Evolutionary conservation across 306 rosid genomes (phyloP), one percentile per base, ranked within the genome.

Genomic region (Cucurbita pepo): DNA sequence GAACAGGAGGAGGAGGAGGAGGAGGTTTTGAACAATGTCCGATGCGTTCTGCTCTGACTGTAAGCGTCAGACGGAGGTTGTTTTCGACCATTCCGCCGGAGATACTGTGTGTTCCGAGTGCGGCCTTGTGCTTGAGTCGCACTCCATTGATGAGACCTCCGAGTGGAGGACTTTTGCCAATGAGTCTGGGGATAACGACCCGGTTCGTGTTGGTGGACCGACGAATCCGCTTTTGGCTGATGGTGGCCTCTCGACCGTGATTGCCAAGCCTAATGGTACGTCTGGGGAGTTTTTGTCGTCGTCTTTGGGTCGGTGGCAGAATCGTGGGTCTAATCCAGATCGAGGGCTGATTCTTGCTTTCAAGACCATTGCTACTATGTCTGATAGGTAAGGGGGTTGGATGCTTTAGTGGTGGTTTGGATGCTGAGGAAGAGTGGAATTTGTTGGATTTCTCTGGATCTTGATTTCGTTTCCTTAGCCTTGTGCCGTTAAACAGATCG

Each of bases 231-330:
- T 94, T 4, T 79, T 94, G 18, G 82, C 89, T 36, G 97, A 87
- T 65, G 95, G 97, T 4, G 98, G 97, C 1, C 81, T 94, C n/a
- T 89, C 97, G 43, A 94, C 96, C 48, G 96, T 90, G 69, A 90
- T 94, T 48, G 96, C 96, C 13, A 90, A 87, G 77, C 95, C 96
- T 58, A 90, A 90, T 69, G 97, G 96, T 5, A 83, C 89, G n/a
- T 37, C 85, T 47, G 95, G 91, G 22, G 97, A 94, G 58, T 94
- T 90, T 34, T 79, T 90, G 5, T 90, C 98, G 0, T 87, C 96
- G 11, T 94, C 98, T 6, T 85, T 94, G 10, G 94, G 98, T 5
- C 86, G 96, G 65, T 94, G 98, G 98, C 98, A 94, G 95, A 94
- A 90, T 77, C 97, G 98, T 3, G 98, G 98, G 14, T 75, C 92